Base-by-base conservation (phyloP, 2,329 filamentous ascomycete genomes). In the Sphaerulina vaccinii region DNA sequence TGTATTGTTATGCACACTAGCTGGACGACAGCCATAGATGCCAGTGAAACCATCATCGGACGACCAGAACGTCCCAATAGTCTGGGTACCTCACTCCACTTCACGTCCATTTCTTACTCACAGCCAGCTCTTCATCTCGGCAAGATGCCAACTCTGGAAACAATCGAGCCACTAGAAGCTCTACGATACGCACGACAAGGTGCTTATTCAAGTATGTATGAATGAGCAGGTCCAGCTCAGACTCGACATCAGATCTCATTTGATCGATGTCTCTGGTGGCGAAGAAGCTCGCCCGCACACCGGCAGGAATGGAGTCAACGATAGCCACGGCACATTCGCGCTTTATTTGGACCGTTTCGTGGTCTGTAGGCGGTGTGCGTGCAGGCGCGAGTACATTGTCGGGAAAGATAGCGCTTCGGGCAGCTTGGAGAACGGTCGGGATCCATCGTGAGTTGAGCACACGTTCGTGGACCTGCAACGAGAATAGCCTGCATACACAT, bases 141-240 rank as follows among this genome's bases (percentile, higher is more conserved):
- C 27, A 13, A 63, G 89, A 86, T 48, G 79, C 79, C 63, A 97
- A 69, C 73, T 99, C 93, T 3, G 93, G 93, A 66, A 96, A 81
- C 56, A 97, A 71, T 58, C 86, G 83, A 51, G 90, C 81, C n/a
- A 96, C 75, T 2, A 96, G 68, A 52, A 92, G 72, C 72, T 99
- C 93, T 27, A 97, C 73, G 41, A 93, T 77, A 38, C 83, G 79
- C 66, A 95, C 96, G 61, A 96, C 75, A 24, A 97, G 75, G 72
- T 96, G 90, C 73, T 91, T 95, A 73, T 99, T 99, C 72, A 90
- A 86, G 72, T 96, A 96, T 45, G 80, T 77, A 70, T 96, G 90
- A 13, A 81, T 82, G 60, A 96, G 85, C 32, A 91, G 76, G 36
- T 87, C 83, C 40, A 97, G 76, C 27, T 47, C 55, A 19, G 75